These are phyloP conservation scores for Fusarium gaditjirri DNA, from an alignment of 2,329 filamentous ascomycete genomes.

Conservation along the genomic window DNA sequence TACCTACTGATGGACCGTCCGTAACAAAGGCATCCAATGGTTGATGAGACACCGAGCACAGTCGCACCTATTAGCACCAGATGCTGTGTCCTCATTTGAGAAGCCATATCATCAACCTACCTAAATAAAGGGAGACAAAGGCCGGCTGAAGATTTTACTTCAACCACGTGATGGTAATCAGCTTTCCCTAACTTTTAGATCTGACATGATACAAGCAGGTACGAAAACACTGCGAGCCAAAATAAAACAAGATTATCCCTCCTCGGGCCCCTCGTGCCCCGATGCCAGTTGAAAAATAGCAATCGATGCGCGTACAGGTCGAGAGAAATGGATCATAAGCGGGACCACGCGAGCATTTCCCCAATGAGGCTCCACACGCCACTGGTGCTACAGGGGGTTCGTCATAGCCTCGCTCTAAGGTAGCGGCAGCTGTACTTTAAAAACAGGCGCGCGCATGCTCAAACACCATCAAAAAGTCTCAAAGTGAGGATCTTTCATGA, in stretches of 20 bases:
- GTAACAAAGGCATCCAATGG: not conserved
- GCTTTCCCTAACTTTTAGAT: not conserved
- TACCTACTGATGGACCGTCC: not conserved
- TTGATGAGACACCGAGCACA: not conserved
- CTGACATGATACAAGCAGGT: not conserved
- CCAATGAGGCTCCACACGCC: conserved; percentile 31
- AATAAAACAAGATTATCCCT: not conserved
- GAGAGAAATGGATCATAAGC: not conserved
- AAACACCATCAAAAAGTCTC: conserved; percentile 18
- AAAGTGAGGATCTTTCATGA: not conserved
- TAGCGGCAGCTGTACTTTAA: conserved; percentile 11
- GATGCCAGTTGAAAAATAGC: conserved; percentile 5
- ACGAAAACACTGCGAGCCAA: not conserved
- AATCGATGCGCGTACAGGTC: not conserved
- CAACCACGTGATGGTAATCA: not conserved
- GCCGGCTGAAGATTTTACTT: not conserved
- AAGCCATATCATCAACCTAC: not conserved
- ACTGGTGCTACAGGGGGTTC: conserved; percentile 6
- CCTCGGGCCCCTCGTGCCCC: not conserved
- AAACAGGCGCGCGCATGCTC: conserved; percentile 34
- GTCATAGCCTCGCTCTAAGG: conserved; percentile 26
- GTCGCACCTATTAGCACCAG: not conserved
- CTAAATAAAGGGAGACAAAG: not conserved
- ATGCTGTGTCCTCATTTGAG: not conserved
- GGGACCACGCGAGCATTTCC: conserved; percentile 44